Conservation (phyloP, 495 filamentous ascomycete genomes). For the Umbilicaria muhlenbergii region DNA sequence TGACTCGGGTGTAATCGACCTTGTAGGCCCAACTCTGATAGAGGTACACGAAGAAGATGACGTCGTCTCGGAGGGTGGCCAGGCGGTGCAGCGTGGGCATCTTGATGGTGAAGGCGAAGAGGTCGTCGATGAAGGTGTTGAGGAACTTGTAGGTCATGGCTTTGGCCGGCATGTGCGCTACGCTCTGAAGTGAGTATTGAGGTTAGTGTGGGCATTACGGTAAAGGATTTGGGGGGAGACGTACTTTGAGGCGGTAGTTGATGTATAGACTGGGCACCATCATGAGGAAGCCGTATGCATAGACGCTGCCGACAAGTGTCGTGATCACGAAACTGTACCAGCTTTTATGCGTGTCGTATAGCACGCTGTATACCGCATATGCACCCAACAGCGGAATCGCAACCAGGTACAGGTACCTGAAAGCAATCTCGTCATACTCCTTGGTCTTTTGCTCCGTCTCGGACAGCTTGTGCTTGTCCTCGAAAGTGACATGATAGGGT, state of each 20-base stretch:
- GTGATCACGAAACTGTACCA: conserved; percentile 93
- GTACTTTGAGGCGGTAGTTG: conserved; percentile 84
- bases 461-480: conserved; percentile 91
- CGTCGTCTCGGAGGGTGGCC: conserved; percentile 83
- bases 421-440: conserved; percentile 95
- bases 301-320: conserved; percentile 88
- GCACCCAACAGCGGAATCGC: conserved; percentile 79
- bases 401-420: conserved; percentile 85
- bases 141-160: conserved; percentile 98
- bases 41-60: conserved; percentile 97
- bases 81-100: conserved; percentile 95
- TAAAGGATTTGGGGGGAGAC: conserved; percentile 5
- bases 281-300: conserved; percentile 98
- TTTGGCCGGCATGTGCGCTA: conserved; percentile 92
- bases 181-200: conserved; percentile 35
- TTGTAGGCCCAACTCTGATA: conserved; percentile 92
- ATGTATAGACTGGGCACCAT: conserved; percentile 97
- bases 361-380: conserved; percentile 76
- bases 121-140: conserved; percentile 63
- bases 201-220: not conserved
- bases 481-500: conserved; percentile 74
- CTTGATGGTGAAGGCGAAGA: conserved; percentile 98
- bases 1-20: conserved; percentile 81
- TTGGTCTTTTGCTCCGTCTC: conserved; percentile 95
- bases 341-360: conserved; percentile 93